Evolutionary conservation across 768 basidiomycete genomes (phyloP).

Genomic region (Macrolepiota dolichaula): DNA sequence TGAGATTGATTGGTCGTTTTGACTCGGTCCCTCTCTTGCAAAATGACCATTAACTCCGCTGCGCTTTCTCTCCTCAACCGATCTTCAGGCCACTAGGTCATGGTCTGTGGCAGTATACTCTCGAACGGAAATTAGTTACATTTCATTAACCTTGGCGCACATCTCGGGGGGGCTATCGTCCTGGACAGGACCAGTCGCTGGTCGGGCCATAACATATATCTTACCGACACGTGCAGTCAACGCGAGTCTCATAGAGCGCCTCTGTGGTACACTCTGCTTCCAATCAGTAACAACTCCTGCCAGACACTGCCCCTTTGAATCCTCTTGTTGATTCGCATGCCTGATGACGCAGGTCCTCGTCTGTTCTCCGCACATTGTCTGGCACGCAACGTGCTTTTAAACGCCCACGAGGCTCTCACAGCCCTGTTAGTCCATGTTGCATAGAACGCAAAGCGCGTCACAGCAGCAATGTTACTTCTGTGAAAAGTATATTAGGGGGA

Average conservation of each 20-base stretch:
- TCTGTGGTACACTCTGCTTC: neutral
- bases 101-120: neutral
- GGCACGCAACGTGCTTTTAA: neutral
- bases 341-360: neutral
- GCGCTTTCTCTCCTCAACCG: neutral
- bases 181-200: neutral
- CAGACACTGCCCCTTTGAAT: neutral
- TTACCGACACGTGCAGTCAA: neutral
- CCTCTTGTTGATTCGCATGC: neutral
- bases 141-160: neutral
- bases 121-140: neutral
- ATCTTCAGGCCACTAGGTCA: neutral
- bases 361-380: neutral
- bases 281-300: neutral
- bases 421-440: neutral
- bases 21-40: neutral
- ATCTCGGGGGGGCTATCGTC: neutral
- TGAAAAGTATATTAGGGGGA: neutral
- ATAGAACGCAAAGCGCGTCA: neutral
- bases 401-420: constrained; percentile 1
- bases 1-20: neutral
- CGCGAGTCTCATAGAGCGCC: neutral
- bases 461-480: neutral
- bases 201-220: neutral
- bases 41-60: neutral